Evolutionary conservation across 805 yeast genomes (phyloP).

Genomic region (Aciculoconidium aculeatum): DNA sequence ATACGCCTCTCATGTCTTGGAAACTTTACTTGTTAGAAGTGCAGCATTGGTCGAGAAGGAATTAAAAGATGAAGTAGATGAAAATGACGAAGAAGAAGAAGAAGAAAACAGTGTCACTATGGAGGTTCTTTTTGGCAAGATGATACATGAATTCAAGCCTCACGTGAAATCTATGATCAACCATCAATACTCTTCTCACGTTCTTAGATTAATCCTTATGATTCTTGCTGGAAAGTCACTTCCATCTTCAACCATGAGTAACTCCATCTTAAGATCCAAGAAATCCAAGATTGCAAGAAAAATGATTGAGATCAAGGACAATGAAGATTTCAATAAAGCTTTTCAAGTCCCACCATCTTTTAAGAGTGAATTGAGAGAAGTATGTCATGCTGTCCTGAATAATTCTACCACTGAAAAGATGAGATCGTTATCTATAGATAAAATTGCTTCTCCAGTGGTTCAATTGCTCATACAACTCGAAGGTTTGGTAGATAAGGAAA

Average conservation of each 20-base stretch:
- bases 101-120: conserved; percentile 43
- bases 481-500: conserved; percentile 70
- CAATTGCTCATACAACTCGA: conserved; percentile 76
- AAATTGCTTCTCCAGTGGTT: conserved; percentile 81
- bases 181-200: conserved; percentile 87
- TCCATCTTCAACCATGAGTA: conserved; percentile 64
- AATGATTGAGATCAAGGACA: conserved; percentile 83
- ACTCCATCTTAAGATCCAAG: conserved; percentile 74
- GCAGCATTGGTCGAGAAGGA: conserved; percentile 77
- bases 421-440: conserved; percentile 72
- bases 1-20: conserved; percentile 90
- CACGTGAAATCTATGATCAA: conserved; percentile 51
- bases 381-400: conserved; percentile 38
- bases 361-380: conserved; percentile 49
- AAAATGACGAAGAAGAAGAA: conserved; percentile 25
- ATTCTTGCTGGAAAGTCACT: conserved; percentile 72
- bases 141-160: conserved; percentile 64
- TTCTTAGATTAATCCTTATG: conserved; percentile 64
- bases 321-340: conserved; percentile 58
- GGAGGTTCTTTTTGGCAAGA: conserved; percentile 59
- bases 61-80: conserved; percentile 28
- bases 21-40: conserved; percentile 69
- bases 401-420: conserved; percentile 35
- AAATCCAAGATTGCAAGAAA: conserved; percentile 85
- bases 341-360: conserved; percentile 69